Percentiles rank a stretch among this genome's conserved stretches.
These are phyloP conservation scores for Pythium sp. DNA, from an alignment of 352 stramenopile species.

Conservation along the genomic window DNA sequence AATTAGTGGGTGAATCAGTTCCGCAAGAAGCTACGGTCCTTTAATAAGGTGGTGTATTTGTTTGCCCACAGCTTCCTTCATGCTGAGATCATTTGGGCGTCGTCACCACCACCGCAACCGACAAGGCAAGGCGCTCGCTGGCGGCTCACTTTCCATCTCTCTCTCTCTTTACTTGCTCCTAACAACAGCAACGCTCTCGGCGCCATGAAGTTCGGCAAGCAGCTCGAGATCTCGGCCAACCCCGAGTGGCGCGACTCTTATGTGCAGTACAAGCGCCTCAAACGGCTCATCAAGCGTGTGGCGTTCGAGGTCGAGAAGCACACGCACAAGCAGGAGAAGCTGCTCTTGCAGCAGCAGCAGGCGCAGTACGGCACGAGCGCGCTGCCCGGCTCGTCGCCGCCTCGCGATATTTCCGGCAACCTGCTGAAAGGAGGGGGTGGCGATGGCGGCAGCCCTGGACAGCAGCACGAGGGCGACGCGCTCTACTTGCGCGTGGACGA, in stretches of 20 bases:
- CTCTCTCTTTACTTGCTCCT: not conserved
- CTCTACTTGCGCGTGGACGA: conserved; percentile 56
- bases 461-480: conserved; percentile 10
- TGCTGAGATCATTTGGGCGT: not conserved
- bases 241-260: conserved; percentile 88
- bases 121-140: not conserved
- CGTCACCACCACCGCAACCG: not conserved
- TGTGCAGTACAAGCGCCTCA: conserved; percentile 91
- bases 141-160: not conserved
- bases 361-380: conserved; percentile 16
- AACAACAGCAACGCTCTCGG: not conserved
- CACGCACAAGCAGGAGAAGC: conserved; percentile 66
- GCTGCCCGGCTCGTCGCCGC: conserved; percentile 9
- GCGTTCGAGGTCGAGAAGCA: conserved; percentile 88
- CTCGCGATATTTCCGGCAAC: not conserved
- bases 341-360: conserved; percentile 45
- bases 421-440: not conserved
- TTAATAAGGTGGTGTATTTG: not conserved
- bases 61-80: not conserved
- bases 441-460: conserved; percentile 5
- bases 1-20: not conserved
- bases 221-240: conserved; percentile 88
- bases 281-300: conserved; percentile 89
- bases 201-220: conserved; percentile 93
- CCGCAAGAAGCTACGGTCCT: not conserved